phyloP scores from a whole-genome alignment of 305 asterid genomes.

The Salvia sclarea region DNA sequence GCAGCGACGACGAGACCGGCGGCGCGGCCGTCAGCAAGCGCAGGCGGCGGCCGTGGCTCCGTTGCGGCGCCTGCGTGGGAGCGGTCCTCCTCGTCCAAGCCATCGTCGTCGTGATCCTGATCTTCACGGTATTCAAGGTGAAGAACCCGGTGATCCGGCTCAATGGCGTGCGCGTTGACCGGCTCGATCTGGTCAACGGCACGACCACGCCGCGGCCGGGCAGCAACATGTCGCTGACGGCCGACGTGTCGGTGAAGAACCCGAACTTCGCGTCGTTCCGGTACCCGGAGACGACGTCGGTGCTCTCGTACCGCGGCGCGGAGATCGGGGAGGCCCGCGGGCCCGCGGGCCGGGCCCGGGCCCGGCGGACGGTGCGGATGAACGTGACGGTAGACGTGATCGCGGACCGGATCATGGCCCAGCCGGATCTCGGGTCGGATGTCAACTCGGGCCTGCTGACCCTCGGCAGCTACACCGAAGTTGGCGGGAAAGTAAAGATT shows the following conservation, averaged over 20 bases:
- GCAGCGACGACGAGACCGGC: constrained; percentile 48
- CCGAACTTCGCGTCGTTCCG: constrained; percentile 69
- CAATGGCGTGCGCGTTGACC: constrained; percentile 48
- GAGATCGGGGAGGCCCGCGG: constrained; percentile 78
- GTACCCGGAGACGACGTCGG: constrained; percentile 67
- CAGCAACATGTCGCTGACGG: constrained; percentile 59
- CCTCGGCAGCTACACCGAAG: constrained; percentile 54
- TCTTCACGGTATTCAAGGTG: constrained; percentile 70
- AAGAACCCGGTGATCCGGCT: constrained; percentile 56
- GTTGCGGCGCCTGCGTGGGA: constrained; percentile 43
- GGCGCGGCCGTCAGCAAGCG: constrained; percentile 25
- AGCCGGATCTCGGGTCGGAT: constrained; percentile 53
- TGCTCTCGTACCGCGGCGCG: constrained; percentile 53
- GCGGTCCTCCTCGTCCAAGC: constrained; percentile 53
- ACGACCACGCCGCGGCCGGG: constrained; percentile 54
- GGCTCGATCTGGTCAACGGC: constrained; percentile 45
- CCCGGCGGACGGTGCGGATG: constrained; percentile 71
- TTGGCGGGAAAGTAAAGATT: constrained; percentile 69
- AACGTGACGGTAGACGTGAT: constrained; percentile 64
- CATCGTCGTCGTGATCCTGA: constrained; percentile 41
- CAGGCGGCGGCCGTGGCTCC: constrained; percentile 46
- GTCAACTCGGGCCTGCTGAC: constrained; percentile 46
- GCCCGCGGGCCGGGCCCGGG: constrained; percentile 70
- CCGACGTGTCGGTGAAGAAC: constrained; percentile 74
- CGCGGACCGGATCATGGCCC: constrained; percentile 46